Base-by-base conservation (phyloP, 345 rosid species). In the Cardamine chenopodiifolia region DNA sequence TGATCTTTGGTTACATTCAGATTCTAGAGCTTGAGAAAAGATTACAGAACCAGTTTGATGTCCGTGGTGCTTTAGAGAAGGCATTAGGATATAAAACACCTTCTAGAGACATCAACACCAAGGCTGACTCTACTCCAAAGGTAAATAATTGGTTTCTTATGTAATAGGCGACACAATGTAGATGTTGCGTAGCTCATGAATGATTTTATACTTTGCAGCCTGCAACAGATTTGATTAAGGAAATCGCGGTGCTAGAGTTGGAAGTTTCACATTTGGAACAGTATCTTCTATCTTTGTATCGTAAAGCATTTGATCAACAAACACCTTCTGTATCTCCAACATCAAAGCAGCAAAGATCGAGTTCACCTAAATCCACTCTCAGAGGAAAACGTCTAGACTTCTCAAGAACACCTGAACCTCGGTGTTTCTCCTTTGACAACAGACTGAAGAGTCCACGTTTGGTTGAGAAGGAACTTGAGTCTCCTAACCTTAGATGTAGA, bases 241-340 rank as follows among this genome's bases (percentile, higher is more conserved):
- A 95, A 83, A 90, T 90, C 3, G 91, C 98, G 0, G 92, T 90
- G 32, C 57, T 95, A 22, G 98, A 95, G 85, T 76, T 89, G 81
- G 98, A 95, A 85, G 98, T 95, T 56, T 92, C 86, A 13, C 80
- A 92, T 81, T 75, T 95, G 83, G 99, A 95, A 58, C 98, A 90
- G 63, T 86, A 95, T 58, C 99, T 95, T 82, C 90, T 95, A 55
- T 86, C 91, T 13, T 76, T 95, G 60, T 95, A 95, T 63, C 85
- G 99, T 28, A 88, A 82, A 78, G 96, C 93, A 31, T 95, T 95
- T 85, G 97, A 90, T 85, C 91, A 89, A 59, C 90, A 85, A 82
- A 61, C 62, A 48, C 79, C 88, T 58, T 79, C 84, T 19, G 82
- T 83, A 53, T 83, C 97, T 68, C 88, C 92, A 50, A 52, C 88